Conservation (phyloP, 2,329 filamentous ascomycete genomes). For the Alternaria burnsii region DNA sequence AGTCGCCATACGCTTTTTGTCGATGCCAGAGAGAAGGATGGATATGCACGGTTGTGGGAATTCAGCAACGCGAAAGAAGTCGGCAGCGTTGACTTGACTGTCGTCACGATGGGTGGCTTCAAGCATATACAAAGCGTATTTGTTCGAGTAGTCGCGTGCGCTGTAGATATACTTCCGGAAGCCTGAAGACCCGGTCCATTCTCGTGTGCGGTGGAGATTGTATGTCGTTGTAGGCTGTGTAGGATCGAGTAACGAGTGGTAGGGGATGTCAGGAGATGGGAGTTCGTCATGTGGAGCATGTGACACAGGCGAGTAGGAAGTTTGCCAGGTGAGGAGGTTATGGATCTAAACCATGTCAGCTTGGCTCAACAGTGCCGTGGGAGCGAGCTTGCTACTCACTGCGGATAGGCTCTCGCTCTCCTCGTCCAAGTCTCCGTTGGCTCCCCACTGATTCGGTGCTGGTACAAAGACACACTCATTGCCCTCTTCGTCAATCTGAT, state of each 20-base stretch:
- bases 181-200: slow-evolving; percentile 47
- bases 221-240: slow-evolving; percentile 44
- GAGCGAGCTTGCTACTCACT: slow-evolving; percentile 29
- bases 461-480: slow-evolving; percentile 49
- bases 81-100: slow-evolving; percentile 45
- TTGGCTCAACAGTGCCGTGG: not conserved
- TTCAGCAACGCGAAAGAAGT: slow-evolving; percentile 48
- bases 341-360: slow-evolving; percentile 39
- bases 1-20: slow-evolving; percentile 38
- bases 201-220: slow-evolving; percentile 49
- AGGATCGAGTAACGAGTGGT: slow-evolving; percentile 46
- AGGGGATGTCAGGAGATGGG: slow-evolving; percentile 45
- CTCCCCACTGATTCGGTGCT: slow-evolving; percentile 50
- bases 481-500: slow-evolving; percentile 46
- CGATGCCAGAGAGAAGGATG: slow-evolving; percentile 46
- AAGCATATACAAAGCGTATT: slow-evolving; percentile 48
- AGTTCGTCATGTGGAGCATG: slow-evolving; percentile 44
- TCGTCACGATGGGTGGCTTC: slow-evolving; percentile 45
- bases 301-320: slow-evolving; percentile 45
- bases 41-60: slow-evolving; percentile 45
- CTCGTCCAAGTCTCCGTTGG: slow-evolving; percentile 49
- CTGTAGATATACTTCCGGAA: slow-evolving; percentile 49
- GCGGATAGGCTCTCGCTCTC: slow-evolving; percentile 49
- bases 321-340: slow-evolving; percentile 49
- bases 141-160: slow-evolving; percentile 48